Evolutionary conservation across 208 protist species (phyloP), one percentile per base, ranked within the genome.

Genomic region (Crithidia bombi): DNA sequence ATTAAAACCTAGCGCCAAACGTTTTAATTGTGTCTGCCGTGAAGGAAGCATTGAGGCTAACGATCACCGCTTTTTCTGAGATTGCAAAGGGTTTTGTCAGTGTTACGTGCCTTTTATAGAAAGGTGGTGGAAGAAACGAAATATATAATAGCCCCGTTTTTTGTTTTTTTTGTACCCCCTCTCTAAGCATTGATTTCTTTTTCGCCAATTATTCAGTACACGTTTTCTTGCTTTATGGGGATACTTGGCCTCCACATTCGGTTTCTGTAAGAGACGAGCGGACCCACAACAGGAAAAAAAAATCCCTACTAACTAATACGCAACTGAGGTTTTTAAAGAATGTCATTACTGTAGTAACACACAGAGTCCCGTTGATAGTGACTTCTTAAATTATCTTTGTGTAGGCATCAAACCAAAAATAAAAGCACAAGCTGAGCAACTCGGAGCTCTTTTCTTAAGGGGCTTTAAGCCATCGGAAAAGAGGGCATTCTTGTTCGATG

Each of bases 261-360:
- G 39, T 51, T 52, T 36, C 38, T 50, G 41, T 23, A 47, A 49
- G 28, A 39, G 33, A 39, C 32, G 36, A 49, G 19, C n/a, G 26
- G 51, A 36, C 28, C 35, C 17, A 14, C 39, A 36, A 33, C 36
- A 54, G n/a, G n/a, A 54, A 65, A 65, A 38, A 5, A 35, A 23
- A 38, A 51, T 54, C 32, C 54, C 19, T 33, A 6, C 30, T 41
- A 54, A 54, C n/a, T 58, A 63, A 73, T 35, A 19, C 25, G 30
- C 43, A 52, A 21, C 25, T 54, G 43, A 52, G 19, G 32, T 49
- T 35, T 49, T 35, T 56, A 32, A 65, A 63, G 36, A 44, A 5
- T 63, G 17, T 59, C 55, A 56, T 43, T 73, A 58, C 30, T 52
- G 7, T 56, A 28, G 38, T 65, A 49, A 74, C n/a, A 64, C 36